A percentile compares a stretch with the other conserved stretches of the same genome.
phyloP scores from a whole-genome alignment of 164 flowering plant species.

The Umbilicus rupestris region DNA sequence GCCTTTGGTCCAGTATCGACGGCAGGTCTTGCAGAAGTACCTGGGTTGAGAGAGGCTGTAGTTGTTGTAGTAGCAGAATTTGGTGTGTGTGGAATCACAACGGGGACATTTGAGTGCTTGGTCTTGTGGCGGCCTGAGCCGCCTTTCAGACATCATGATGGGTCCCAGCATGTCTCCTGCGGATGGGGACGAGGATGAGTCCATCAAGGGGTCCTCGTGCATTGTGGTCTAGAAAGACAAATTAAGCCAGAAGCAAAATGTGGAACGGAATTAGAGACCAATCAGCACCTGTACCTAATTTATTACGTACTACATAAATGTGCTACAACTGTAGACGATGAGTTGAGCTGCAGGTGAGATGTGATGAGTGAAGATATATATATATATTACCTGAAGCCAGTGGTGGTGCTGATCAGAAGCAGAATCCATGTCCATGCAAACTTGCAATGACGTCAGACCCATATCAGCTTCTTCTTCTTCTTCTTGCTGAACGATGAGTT shows the following conservation, averaged over 20 bases:
- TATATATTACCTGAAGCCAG: slow-evolving; percentile 67
- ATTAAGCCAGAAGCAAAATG: background rate
- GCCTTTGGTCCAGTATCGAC: slow-evolving; percentile 9
- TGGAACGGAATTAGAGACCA: background rate
- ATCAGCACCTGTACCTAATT: background rate
- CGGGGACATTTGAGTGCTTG: slow-evolving; percentile 4
- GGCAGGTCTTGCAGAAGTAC: slow-evolving; percentile 11
- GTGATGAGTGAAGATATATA: slow-evolving; percentile 5
- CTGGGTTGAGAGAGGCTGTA: slow-evolving; percentile 9
- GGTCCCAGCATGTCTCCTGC: slow-evolving; percentile 8
- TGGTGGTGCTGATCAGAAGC: slow-evolving; percentile 33
- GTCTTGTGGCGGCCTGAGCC: slow-evolving; percentile 8
- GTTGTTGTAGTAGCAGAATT: slow-evolving; percentile 12
- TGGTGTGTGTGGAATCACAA: slow-evolving; percentile 9
- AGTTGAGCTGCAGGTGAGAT: too few relatives aligned
- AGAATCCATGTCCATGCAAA: slow-evolving; percentile 57
- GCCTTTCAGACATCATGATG: background rate
- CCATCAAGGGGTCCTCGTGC: slow-evolving; percentile 8
- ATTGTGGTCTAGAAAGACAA: slow-evolving; percentile 7
- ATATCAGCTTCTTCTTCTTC: slow-evolving; percentile 18
- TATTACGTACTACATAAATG: background rate
- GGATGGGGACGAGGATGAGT: slow-evolving; percentile 8
- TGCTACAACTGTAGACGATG: too few relatives aligned
- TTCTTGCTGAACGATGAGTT: background rate
- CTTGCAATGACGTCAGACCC: slow-evolving; percentile 72